Evolutionary conservation across 352 stramenopile genomes (phyloP), one percentile per base, ranked within the genome.

Genomic region (Phytophthora pisi): DNA sequence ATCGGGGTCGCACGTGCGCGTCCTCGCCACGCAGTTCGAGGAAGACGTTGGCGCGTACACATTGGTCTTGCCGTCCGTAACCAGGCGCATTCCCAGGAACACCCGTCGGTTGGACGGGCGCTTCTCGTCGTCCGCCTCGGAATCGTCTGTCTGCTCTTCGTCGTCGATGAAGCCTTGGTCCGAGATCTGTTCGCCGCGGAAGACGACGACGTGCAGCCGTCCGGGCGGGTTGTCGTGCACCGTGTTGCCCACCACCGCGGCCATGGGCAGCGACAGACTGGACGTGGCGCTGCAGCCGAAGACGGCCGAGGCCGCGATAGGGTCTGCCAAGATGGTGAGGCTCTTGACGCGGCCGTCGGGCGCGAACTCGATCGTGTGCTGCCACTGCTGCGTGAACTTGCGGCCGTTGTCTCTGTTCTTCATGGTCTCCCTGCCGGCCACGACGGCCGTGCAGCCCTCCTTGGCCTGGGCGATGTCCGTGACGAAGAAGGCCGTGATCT

Each of bases 301-400:
- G 15, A 96, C 89, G 1, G 89, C 89, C 3, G 89, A 96, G 9
- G 89, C 89, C 2, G 89, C 89, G 26, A 96, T 88, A 0, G 89
- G 89, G 52, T 96, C 89, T 8, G 89, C 89, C 10, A 80, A 74
- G 63, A 96, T 95, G 2, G 83, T 92, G n/a, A 96, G 67, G 74
- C 84, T 94, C 70, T 95, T 95, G 55, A 96, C 86, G 40, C 88
- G 84, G 52, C 89, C 89, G 60, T 95, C 86, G 5, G 87, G 85
- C 3, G 87, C 86, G 56, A 96, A 96, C 59, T 95, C 86, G 66
- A 96, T 94, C 56, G 87, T 95, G 74, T 96, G 89, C 57, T 95
- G 86, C 89, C 89, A 96, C 52, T 95, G 87, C 74, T 96, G 89
- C 57, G 87, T 95, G 55, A 96, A 96, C 64, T 92, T 95, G 61